Evolutionary conservation across 2,329 filamentous ascomycete genomes (phyloP).

Genomic region (Cercospora sp.): DNA sequence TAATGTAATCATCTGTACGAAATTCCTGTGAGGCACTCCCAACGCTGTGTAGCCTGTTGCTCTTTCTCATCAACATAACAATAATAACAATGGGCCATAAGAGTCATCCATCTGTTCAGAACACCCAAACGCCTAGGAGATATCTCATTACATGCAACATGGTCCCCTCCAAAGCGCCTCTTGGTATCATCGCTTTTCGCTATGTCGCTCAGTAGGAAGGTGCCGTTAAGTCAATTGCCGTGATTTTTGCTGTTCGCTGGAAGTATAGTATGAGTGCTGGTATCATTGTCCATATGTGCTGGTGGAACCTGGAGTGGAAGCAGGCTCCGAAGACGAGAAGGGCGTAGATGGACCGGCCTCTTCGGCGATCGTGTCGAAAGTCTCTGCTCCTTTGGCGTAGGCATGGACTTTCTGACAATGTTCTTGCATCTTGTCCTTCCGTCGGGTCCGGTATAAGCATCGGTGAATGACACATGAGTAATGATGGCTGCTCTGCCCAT

Average conservation of each 20-base stretch:
- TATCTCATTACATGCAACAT: background rate
- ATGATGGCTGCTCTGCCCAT: background rate
- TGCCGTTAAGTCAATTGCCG: background rate
- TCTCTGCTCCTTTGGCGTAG: background rate
- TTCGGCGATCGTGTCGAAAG: background rate
- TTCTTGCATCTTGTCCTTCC: constrained; percentile 15
- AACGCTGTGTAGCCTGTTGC: background rate
- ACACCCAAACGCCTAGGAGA: background rate
- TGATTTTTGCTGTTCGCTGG: background rate
- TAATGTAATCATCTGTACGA: background rate
- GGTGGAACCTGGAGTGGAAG: background rate
- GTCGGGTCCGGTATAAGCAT: constrained; percentile 8
- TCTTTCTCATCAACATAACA: background rate
- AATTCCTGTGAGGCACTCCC: background rate
- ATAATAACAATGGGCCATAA: background rate
- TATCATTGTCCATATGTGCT: background rate
- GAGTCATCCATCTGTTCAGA: background rate
- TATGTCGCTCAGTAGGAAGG: background rate
- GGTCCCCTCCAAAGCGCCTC: background rate
- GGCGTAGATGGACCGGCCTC: background rate
- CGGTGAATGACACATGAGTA: background rate
- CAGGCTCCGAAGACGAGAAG: background rate
- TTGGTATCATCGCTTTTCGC: background rate
- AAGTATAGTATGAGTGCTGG: background rate
- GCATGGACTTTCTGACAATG: constrained; percentile 13